Base-by-base conservation (phyloP, 495 filamentous ascomycete genomes). In the Pyrenopolyporus hunteri region DNA sequence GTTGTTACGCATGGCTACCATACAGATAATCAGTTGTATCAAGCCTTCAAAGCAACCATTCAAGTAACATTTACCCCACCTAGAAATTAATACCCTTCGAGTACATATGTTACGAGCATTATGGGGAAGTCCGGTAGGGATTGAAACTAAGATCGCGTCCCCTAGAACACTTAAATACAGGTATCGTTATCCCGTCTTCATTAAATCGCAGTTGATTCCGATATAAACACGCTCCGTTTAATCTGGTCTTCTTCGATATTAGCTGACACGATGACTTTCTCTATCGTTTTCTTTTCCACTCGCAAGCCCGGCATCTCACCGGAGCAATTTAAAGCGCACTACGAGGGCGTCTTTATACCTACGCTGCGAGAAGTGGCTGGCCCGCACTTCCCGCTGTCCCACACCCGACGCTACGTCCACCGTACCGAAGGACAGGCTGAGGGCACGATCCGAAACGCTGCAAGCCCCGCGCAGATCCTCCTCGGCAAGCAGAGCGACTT, bases 401-500 rank as follows among this genome's bases (percentile, higher is more conserved):
- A 73, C 55, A 67, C 31, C 5, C 70, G 69, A 7, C 44, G 49
- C 29, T 77, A 77, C 45, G 52, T 74, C 50, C 42, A 70, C 2
- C 73, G 73, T 6, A 45, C 54, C 5, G 44, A 57, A 2, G 28
- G 20, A 11, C 40, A 63, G 25, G 29, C 40, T 25, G 31, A 23
- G 4, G 55, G 57, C 6, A 55, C 64, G 2, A 28, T 6, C 5
- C 17, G 59, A 33, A 66, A 66, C 17, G 20, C 23, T 11, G 6
- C 10, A 1, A 65, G 37, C 5, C 74, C 74, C 7, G 76, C 75
- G 4, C 60, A 52, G 1, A 56, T 76, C 2, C 26, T 77, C 6
- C 37, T 67, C 6, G 77, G 78, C 17, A 59, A 54, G n/a, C 76
- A 74, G 57, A 40, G 57, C 3, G 77, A 74, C 28, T 73, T 76